These are phyloP conservation scores for Luffa acutangula DNA, from an alignment of 306 rosid species.

Conservation along the genomic window DNA sequence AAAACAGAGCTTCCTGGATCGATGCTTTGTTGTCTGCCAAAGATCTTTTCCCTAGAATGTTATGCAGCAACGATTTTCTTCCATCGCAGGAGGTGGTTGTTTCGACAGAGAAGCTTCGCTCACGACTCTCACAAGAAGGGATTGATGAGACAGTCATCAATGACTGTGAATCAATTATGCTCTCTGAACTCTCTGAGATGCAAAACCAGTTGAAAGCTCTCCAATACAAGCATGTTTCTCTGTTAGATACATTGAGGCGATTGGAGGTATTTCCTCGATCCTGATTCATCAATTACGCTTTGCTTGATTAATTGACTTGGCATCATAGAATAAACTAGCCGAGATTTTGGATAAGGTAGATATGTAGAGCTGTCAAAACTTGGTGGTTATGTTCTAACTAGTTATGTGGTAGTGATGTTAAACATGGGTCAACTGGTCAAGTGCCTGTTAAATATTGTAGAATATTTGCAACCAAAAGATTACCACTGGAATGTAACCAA, in stretches of 20 bases:
- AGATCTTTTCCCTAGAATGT: constrained; percentile 79
- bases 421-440: background rate
- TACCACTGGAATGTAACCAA: background rate
- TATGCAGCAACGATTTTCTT: constrained; percentile 62
- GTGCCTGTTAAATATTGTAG: background rate
- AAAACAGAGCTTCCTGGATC: constrained; percentile 81
- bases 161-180: constrained; percentile 89
- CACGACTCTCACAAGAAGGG: constrained; percentile 71
- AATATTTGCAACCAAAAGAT: background rate
- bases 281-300: background rate
- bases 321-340: background rate
- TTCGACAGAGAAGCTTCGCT: constrained; percentile 83
- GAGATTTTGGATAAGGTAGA: background rate
- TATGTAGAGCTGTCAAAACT: background rate
- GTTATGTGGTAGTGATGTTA: background rate
- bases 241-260: constrained; percentile 75
- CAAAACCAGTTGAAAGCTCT: constrained; percentile 67
- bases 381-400: background rate
- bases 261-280: constrained; percentile 55
- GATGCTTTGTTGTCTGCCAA: constrained; percentile 81
- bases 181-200: constrained; percentile 74
- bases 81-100: constrained; percentile 68
- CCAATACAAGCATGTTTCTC: constrained; percentile 61
- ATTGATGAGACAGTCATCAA: constrained; percentile 49
- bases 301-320: background rate